Evolutionary conservation across 805 yeast species (phyloP), one percentile per base, ranked within the genome.

Genomic region (Trichomonascus vanleenenianus): DNA sequence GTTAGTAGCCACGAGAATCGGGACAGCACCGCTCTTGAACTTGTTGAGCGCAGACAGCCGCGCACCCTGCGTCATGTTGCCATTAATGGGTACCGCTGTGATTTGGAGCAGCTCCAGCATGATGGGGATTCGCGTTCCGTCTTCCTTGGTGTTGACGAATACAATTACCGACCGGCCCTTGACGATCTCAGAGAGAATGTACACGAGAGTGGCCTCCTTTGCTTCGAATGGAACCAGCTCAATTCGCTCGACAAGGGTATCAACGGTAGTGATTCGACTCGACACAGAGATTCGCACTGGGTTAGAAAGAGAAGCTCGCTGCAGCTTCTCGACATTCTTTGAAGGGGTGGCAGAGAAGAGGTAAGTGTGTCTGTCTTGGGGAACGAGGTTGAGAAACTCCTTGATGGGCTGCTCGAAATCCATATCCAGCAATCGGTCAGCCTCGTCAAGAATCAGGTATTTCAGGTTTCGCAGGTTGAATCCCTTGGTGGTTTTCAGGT

Each of bases 271-370:
- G 66, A 88, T 85, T 60, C 86, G 85, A 53, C 79, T 79, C 14
- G 93, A 83, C 2, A 91, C 96, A 0, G 96, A 87, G 41, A 94
- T 87, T 53, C 88, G 78, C 2, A 89, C 95, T 0, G 98, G 98
- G 56, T 85, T 79, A 3, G 78, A 68, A 53, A 91, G 73, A 32
- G 96, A 87, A 1, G 97, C 97, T 50, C 97, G 72, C 67, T 93
- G 97, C 54, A 91, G 71, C 64, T 89, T 89, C 57, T 89, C 97
- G 57, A 91, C 88, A 62, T 93, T 93, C 39, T 85, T 84, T 2
- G 97, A 91, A 81, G 94, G 85, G 0, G 98, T 91, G n/a, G 98
- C 98, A 27, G 96, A 85, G 60, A 89, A 91, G 45, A 91, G 67
- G 57, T 83, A 87, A 3, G 88, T 86, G 64, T 93, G 75, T 30